Percentiles rank a stretch among this genome's conserved stretches.
These are phyloP conservation scores for Phialophora chinensis DNA, from an alignment of 2,329 filamentous ascomycete species.

Conservation along the genomic window DNA sequence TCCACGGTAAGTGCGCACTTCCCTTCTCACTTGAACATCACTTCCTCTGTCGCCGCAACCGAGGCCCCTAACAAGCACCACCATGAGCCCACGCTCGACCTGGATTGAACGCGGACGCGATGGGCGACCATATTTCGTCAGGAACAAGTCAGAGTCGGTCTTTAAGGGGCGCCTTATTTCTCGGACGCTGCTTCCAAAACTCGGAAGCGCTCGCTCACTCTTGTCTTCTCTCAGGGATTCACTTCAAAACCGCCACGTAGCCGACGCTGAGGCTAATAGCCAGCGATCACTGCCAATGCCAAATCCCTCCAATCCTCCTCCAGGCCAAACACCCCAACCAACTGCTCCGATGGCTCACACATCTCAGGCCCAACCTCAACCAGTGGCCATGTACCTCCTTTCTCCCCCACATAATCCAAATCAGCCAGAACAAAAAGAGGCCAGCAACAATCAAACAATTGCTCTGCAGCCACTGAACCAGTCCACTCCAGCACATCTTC, in stretches of 20 bases:
- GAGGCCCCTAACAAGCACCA: constrained; percentile 6
- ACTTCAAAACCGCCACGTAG: constrained; percentile 23
- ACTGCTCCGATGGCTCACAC: constrained; percentile 27
- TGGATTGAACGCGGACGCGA: constrained; percentile 37
- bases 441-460: constrained; percentile 12
- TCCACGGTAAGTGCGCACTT: constrained; percentile 32
- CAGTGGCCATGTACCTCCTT: constrained; percentile 27
- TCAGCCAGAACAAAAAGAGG: constrained; percentile 3
- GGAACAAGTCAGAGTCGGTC: constrained; percentile 28
- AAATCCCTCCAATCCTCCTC: constrained; percentile 10
- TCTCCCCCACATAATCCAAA: constrained; percentile 24
- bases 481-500: constrained; percentile 25
- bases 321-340: constrained; percentile 13
- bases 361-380: constrained; percentile 30
- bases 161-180: constrained; percentile 19
- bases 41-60: constrained; percentile 10
- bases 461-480: constrained; percentile 13
- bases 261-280: constrained; percentile 1
- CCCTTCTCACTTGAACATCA: constrained; percentile 6
- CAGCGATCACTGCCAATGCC: constrained; percentile 23
- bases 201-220: constrained; percentile 31
- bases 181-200: constrained; percentile 21
- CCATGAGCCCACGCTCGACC: constrained; percentile 20
- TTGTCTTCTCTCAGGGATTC: constrained; percentile 31
- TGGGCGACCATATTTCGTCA: constrained; percentile 36